Percentiles rank a stretch among this genome's conserved stretches.
phyloP scores from a whole-genome alignment of 176 grass and related monocot genomes.

The Thalia dealbata region DNA sequence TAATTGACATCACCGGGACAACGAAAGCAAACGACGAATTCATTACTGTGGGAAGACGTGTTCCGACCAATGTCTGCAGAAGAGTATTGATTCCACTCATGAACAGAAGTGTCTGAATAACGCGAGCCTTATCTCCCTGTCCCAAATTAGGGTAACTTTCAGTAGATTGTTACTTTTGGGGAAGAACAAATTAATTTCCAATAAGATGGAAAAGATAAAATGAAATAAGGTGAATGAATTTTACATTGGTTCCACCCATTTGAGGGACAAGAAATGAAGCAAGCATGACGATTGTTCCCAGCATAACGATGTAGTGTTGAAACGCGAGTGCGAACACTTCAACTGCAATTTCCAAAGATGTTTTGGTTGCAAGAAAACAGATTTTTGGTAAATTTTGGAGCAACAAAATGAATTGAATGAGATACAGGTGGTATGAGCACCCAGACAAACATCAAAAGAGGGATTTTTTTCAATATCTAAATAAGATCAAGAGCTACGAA shows the following conservation, averaged over 20 bases:
- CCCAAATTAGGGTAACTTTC: slow-evolving; percentile 7
- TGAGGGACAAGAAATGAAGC: slow-evolving; percentile 63
- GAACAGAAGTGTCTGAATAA: slow-evolving; percentile 84
- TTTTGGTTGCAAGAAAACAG: slow-evolving; percentile 16
- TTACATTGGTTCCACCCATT: slow-evolving; percentile 82
- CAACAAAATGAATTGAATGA: background rate
- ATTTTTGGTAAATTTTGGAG: background rate
- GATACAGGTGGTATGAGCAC: background rate
- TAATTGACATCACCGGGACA: slow-evolving; percentile 76
- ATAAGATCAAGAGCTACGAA: too few species aligned
- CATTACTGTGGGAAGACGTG: slow-evolving; percentile 85
- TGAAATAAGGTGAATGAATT: slow-evolving; percentile 15
- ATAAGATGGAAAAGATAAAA: background rate
- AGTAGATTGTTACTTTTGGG: background rate
- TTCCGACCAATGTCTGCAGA: slow-evolving; percentile 77
- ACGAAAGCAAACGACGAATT: slow-evolving; percentile 81
- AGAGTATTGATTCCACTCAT: slow-evolving; percentile 96
- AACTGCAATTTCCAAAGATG: slow-evolving; percentile 44
- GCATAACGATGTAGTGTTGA: slow-evolving; percentile 90
- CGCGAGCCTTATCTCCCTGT: slow-evolving; percentile 83
- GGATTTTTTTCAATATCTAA: too few species aligned
- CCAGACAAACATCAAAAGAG: background rate
- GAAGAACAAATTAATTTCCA: slow-evolving; percentile 19
- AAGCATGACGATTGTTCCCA: slow-evolving; percentile 85
- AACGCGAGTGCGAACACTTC: slow-evolving; percentile 65